phyloP scores from a whole-genome alignment of 106 monocot genomes.

The Dioscorea dumetorum region DNA sequence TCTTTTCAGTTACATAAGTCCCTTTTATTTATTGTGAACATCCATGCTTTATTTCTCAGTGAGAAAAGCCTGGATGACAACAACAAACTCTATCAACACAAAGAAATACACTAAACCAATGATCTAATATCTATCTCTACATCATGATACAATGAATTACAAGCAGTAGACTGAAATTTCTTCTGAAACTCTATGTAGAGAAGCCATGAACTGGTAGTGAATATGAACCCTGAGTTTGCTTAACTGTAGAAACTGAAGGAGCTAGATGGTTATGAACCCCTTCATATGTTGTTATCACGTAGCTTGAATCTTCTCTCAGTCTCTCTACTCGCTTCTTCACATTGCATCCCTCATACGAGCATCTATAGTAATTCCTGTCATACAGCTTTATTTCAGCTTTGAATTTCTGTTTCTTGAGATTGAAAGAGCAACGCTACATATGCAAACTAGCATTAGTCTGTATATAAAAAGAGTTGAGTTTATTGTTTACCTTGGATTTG shows the following conservation, averaged over 20 bases:
- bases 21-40: too few relatives aligned
- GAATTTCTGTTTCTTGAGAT: neutral
- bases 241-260: neutral
- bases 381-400: neutral
- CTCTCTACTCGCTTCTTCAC: constrained; percentile 49
- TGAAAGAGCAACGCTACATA: too few relatives aligned
- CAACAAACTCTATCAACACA: too few relatives aligned
- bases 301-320: constrained; percentile 20
- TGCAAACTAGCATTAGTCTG: too few relatives aligned
- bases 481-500: constrained; percentile 30
- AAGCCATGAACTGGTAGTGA: too few relatives aligned
- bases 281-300: constrained; percentile 43
- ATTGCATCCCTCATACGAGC: constrained; percentile 29
- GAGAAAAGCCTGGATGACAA: too few relatives aligned
- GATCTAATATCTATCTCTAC: neutral
- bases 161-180: neutral
- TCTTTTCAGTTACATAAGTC: too few relatives aligned
- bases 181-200: too few relatives aligned
- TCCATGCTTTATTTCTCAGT: too few relatives aligned
- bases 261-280: constrained; percentile 28
- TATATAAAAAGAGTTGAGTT: neutral
- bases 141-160: neutral
- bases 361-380: constrained; percentile 42
- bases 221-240: neutral
- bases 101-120: neutral